Conservation (phyloP, 441 rosid genomes). For the Capsella rubella region DNA sequence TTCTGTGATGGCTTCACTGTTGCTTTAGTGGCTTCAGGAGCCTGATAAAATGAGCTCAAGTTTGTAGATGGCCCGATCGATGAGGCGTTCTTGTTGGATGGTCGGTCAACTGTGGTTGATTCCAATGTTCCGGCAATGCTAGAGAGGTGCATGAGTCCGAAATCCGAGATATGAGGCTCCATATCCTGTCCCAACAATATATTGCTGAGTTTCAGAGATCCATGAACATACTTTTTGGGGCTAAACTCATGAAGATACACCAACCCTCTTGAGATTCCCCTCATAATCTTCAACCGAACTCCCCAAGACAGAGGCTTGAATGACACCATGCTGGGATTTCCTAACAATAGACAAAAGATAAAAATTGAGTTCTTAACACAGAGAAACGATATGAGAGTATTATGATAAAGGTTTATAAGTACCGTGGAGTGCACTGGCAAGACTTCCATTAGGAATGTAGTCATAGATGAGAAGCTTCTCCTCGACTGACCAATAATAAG, state of each 20-base stretch:
- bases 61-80: slow-evolving; percentile 53
- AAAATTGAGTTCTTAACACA: slow-evolving; percentile 10
- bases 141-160: slow-evolving; percentile 90
- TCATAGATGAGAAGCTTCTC: slow-evolving; percentile 94
- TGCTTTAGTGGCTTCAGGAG: slow-evolving; percentile 83
- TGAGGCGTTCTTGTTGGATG: slow-evolving; percentile 51
- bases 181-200: slow-evolving; percentile 73
- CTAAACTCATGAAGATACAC: slow-evolving; percentile 88
- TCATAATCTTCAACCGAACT: slow-evolving; percentile 68
- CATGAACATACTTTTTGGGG: slow-evolving; percentile 91
- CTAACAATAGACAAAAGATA: slow-evolving; percentile 42
- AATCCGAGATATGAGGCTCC: slow-evolving; percentile 85
- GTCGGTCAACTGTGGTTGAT: slow-evolving; percentile 60
- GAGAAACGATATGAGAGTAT: not conserved
- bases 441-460: slow-evolving; percentile 82
- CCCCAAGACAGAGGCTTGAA: slow-evolving; percentile 79
- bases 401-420: slow-evolving; percentile 22
- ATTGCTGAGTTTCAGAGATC: slow-evolving; percentile 82
- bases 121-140: slow-evolving; percentile 78
- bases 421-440: slow-evolving; percentile 88
- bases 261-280: slow-evolving; percentile 81
- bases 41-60: slow-evolving; percentile 74
- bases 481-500: slow-evolving; percentile 96
- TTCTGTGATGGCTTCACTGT: slow-evolving; percentile 86
- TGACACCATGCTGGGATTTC: slow-evolving; percentile 70